Percentiles rank a stretch among this genome's conserved stretches.
Conservation (phyloP, 345 rosid species). For the Arabidopsis arenosa region DNA sequence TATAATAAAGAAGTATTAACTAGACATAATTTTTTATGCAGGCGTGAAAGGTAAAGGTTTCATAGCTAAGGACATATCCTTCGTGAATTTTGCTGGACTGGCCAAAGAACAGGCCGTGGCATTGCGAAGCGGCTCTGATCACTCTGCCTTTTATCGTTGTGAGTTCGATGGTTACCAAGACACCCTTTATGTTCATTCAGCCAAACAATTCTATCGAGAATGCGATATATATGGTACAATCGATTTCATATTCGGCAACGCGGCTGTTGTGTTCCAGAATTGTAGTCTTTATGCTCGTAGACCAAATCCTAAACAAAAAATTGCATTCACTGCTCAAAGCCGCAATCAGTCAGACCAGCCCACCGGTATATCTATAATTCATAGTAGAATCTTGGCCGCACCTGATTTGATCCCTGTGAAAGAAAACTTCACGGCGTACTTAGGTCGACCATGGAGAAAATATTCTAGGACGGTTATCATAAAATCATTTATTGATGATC, state of each 20-base stretch:
- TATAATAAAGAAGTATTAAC: neutral
- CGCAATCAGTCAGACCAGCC: slow-evolving; percentile 61
- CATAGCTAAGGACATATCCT: slow-evolving; percentile 72
- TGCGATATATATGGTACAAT: slow-evolving; percentile 78
- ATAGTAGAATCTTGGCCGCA: slow-evolving; percentile 69
- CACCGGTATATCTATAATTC: slow-evolving; percentile 69
- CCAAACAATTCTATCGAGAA: slow-evolving; percentile 73
- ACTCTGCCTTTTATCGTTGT: slow-evolving; percentile 73
- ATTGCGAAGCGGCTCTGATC: slow-evolving; percentile 62
- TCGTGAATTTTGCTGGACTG: slow-evolving; percentile 74
- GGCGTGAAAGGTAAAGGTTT: slow-evolving; percentile 68
- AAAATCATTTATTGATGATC: slow-evolving; percentile 60
- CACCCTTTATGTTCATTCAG: slow-evolving; percentile 75
- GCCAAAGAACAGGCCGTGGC: slow-evolving; percentile 84
- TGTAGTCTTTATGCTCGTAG: slow-evolving; percentile 79
- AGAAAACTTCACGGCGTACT: slow-evolving; percentile 54
- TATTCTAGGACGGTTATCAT: slow-evolving; percentile 74
- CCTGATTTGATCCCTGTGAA: slow-evolving; percentile 63
- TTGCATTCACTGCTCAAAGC: slow-evolving; percentile 75
- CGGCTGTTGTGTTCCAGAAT: slow-evolving; percentile 69
- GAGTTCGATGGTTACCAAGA: slow-evolving; percentile 79
- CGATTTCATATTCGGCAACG: slow-evolving; percentile 80
- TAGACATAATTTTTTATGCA: slow-evolving; percentile 26
- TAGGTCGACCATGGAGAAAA: slow-evolving; percentile 84
- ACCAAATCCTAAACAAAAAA: slow-evolving; percentile 59